phyloP scores from a whole-genome alignment of 2,329 filamentous ascomycete species.

The Fusarium coicis region DNA sequence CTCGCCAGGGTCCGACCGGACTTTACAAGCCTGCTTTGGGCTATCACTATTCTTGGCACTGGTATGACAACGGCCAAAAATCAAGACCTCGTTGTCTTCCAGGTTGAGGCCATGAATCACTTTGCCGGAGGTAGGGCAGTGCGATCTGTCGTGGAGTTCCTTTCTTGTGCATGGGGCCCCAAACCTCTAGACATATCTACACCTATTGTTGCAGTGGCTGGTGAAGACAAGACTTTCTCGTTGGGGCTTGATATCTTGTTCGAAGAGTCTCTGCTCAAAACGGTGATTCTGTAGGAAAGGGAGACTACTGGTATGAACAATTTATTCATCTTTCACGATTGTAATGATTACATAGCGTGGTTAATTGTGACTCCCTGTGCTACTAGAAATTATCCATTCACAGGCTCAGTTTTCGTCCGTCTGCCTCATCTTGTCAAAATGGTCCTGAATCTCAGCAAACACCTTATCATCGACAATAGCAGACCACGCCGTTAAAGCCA shows the following conservation, averaged over 20 bases:
- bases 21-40: no score
- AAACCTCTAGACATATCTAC: no score
- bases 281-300: background rate
- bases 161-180: background rate
- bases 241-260: background rate
- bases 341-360: no score
- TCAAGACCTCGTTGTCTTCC: no score
- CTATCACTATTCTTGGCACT: no score
- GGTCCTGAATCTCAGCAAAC: background rate
- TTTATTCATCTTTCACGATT: no score
- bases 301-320: no score
- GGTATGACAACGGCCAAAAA: no score
- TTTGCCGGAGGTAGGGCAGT: background rate
- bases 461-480: background rate
- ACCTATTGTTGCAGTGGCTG: no score
- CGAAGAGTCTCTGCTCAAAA: background rate
- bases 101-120: no score
- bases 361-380: accelerated
- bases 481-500: background rate
- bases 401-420: background rate
- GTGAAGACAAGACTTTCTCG: accelerated
- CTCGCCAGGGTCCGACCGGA: no score
- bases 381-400: background rate
- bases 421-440: background rate
- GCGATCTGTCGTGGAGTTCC: background rate